Base-by-base conservation (phyloP, 1,139 yeast genomes). In the Suhomyces terraborum region DNA sequence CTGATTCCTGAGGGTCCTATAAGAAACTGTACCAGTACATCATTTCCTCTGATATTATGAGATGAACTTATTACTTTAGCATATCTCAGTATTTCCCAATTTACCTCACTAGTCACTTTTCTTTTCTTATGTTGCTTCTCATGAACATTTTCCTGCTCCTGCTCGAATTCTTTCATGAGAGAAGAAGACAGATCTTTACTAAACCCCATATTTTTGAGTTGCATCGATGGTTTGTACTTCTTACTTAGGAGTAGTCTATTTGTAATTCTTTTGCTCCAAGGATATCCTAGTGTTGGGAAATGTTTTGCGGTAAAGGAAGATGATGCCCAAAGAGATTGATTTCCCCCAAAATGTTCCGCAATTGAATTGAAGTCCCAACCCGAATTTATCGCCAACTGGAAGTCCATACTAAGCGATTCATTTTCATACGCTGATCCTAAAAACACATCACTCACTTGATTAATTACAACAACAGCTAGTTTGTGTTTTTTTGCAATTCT, bases 401-500 rank as follows among this genome's bases (percentile, higher is more conserved):
- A 81, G 46, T 85, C 86, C 43, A 77, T 65, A 36, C 74, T 77
- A 45, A 79, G 58, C n/a, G 75, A 65, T 39, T 71, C 61, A 16
- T 58, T 62, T 23, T 53, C 59, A 10, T 55, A 62, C 10, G 50
- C 41, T n/a, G 32, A 27, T 8, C 17, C 19, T 7, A 32, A 16
- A 4, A 41, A 32, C 12, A 43, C 40, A 51, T 86, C 93, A 36
- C 88, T 75, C 0, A 91, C 89, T 61, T 91, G 98, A 54, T 91
- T 91, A 0, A 91, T 79, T 2, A 86, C 73, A 0, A 88, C 80
- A 0, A 91, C 61, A 0, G 95, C 88, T 8, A 87, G 56, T 18
- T 74, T 61, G 54, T 67, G 61, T 19, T 67, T 59, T 19, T 55
- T 54, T 0, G 93, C 83, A 26, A 87, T 52, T 13, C 62, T 54